A percentile compares a stretch with the other conserved stretches of the same genome.
These are phyloP conservation scores for Ilex paraguariensis DNA, from an alignment of 305 asterid species.

Conservation along the genomic window DNA sequence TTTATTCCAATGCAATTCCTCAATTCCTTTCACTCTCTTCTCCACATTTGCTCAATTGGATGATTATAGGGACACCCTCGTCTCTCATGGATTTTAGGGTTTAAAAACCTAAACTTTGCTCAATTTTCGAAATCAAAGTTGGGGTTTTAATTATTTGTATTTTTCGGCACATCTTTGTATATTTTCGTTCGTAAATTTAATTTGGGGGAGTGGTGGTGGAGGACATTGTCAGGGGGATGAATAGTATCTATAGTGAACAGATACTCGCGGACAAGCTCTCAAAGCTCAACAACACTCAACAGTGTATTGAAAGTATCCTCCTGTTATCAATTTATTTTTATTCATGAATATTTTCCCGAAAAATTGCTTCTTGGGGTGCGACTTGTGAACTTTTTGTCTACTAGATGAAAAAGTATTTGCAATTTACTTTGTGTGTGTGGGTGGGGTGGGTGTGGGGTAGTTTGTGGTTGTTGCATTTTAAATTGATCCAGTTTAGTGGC, in stretches of 20 bases:
- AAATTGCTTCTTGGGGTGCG: background rate
- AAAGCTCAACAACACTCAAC: constrained; percentile 82
- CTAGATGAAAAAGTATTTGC: constrained; percentile 8
- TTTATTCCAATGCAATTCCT: constrained; percentile 26
- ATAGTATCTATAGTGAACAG: constrained; percentile 65
- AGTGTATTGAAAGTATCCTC: constrained; percentile 91
- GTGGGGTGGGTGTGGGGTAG: background rate
- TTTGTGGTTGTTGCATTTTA: constrained; percentile 3
- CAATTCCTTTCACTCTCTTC: constrained; percentile 10
- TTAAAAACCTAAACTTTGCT: constrained; percentile 15
- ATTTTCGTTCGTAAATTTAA: background rate
- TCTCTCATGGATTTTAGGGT: constrained; percentile 6
- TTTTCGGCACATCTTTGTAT: background rate
- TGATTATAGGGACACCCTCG: constrained; percentile 23
- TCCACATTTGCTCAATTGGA: constrained; percentile 35
- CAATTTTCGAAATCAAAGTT: constrained; percentile 4
- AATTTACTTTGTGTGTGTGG: constrained; percentile 1
- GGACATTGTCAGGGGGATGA: constrained; percentile 50
- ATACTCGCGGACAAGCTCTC: constrained; percentile 88
- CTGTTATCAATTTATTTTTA: background rate
- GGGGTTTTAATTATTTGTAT: constrained; percentile 21
- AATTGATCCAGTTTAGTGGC: constrained; percentile 2
- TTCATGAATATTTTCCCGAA: too few relatives aligned
- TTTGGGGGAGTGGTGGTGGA: constrained; percentile 14
- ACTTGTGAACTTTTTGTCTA: background rate